These are phyloP conservation scores for Aureobasidium sp. DNA, from an alignment of 2,329 filamentous ascomycete species.

Conservation along the genomic window DNA sequence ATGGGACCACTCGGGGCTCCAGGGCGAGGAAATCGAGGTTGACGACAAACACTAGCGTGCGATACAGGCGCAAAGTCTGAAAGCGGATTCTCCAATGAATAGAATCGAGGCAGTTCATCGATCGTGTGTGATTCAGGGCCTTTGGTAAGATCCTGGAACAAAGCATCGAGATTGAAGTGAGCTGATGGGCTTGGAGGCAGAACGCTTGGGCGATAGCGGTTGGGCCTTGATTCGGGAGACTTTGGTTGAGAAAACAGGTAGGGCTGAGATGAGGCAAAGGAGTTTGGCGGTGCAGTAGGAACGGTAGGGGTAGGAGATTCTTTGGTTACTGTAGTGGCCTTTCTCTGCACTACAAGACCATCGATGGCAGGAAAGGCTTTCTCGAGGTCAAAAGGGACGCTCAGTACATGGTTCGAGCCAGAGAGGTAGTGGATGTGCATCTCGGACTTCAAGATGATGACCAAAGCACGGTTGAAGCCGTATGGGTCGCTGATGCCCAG, in stretches of 20 bases:
- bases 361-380: constrained; percentile 73
- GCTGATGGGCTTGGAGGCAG: constrained; percentile 4
- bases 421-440: constrained; percentile 88
- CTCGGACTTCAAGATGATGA: constrained; percentile 87
- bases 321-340: constrained; percentile 50
- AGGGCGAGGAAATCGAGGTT: constrained; percentile 14
- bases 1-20: constrained; percentile 23
- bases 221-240: not conserved
- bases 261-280: constrained; percentile 67
- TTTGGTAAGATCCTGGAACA: constrained; percentile 24
- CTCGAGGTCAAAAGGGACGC: constrained; percentile 92
- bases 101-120: constrained; percentile 64
- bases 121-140: constrained; percentile 1
- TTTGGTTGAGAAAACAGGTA: constrained; percentile 31
- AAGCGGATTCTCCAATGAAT: constrained; percentile 78
- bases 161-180: constrained; percentile 21
- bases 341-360: constrained; percentile 82
- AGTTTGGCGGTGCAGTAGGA: constrained; percentile 65
- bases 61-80: constrained; percentile 80
- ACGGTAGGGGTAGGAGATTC: constrained; percentile 32
- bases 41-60: constrained; percentile 31
- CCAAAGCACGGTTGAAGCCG: constrained; percentile 51
- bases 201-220: constrained; percentile 1
- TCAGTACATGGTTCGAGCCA: constrained; percentile 80
- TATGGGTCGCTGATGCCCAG: not conserved